phyloP scores from a whole-genome alignment of 2,329 filamentous ascomycete species.

The Aspergillus udagawae region DNA sequence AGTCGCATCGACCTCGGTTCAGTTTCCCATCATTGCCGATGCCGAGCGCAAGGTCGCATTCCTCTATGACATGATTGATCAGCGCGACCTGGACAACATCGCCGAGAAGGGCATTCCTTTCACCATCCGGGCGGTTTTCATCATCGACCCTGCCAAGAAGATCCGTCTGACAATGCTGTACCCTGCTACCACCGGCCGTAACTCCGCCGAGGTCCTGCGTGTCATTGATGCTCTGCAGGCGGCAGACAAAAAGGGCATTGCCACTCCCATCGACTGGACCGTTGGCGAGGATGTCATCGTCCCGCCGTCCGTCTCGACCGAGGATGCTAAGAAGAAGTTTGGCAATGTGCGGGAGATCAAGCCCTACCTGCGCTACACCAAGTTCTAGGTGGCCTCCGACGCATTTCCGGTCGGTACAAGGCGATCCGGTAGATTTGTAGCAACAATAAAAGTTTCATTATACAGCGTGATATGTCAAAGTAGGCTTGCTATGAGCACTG shows the following conservation, averaged over 20 bases:
- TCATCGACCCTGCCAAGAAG: constrained; percentile 91
- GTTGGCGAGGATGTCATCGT: constrained; percentile 90
- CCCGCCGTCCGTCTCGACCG: constrained; percentile 74
- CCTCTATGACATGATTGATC: constrained; percentile 78
- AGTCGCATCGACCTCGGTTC: constrained; percentile 65
- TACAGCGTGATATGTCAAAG: not conserved
- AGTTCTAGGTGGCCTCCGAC: constrained; percentile 10
- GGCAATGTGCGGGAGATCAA: constrained; percentile 63
- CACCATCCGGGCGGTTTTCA: constrained; percentile 91
- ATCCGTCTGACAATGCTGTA: constrained; percentile 91
- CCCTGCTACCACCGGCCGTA: constrained; percentile 84
- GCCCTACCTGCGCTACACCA: constrained; percentile 45
- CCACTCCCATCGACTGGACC: constrained; percentile 87
- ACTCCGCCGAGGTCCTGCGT: constrained; percentile 73
- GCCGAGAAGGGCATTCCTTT: constrained; percentile 71
- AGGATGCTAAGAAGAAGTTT: constrained; percentile 84
- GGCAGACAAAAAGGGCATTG: constrained; percentile 82
- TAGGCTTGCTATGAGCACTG: not conserved
- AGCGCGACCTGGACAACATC: constrained; percentile 77
- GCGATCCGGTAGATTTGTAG: not conserved
- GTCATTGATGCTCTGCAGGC: constrained; percentile 76
- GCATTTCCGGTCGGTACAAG: no score
- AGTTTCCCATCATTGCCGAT: constrained; percentile 79
- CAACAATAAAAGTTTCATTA: not conserved
- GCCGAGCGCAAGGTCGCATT: constrained; percentile 73